Percentiles rank a stretch among this genome's conserved stretches.
Conservation (phyloP, 345 rosid genomes). For the Rhizophora apiculata region DNA sequence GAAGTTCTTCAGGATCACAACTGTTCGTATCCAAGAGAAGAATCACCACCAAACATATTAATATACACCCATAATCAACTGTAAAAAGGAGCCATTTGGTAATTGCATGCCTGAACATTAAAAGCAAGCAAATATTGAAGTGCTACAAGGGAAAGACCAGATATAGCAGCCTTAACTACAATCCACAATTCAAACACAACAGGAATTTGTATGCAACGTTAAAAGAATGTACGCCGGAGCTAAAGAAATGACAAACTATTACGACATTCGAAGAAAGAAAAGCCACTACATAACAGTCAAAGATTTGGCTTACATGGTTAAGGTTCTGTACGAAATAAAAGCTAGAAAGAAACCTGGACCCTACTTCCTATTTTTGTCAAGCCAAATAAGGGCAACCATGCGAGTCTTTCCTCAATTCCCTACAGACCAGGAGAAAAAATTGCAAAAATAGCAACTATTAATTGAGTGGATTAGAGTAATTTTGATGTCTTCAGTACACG, state of each 20-base stretch:
- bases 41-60: conserved; percentile 10
- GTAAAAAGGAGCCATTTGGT: background rate
- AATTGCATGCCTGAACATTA: background rate
- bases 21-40: background rate
- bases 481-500: too few relatives aligned
- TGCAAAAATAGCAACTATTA: too few relatives aligned
- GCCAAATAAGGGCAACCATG: conserved; percentile 7
- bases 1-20: conserved; percentile 8
- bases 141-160: background rate
- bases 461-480: too few relatives aligned
- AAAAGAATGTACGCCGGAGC: background rate
- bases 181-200: background rate
- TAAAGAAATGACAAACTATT: background rate
- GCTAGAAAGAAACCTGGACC: background rate
- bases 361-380: conserved; percentile 18
- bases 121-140: background rate
- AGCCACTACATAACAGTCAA: conserved; percentile 9
- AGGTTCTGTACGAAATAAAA: conserved; percentile 11
- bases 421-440: conserved; percentile 8
- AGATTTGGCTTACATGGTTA: conserved; percentile 17
- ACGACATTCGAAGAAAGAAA: conserved; percentile 5
- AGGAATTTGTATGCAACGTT: too few relatives aligned
- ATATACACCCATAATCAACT: background rate
- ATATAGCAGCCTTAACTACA: background rate
- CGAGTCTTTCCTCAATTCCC: conserved; percentile 5